Conservation (phyloP, 805 yeast genomes). For the Wickerhamomyces silvicola region DNA sequence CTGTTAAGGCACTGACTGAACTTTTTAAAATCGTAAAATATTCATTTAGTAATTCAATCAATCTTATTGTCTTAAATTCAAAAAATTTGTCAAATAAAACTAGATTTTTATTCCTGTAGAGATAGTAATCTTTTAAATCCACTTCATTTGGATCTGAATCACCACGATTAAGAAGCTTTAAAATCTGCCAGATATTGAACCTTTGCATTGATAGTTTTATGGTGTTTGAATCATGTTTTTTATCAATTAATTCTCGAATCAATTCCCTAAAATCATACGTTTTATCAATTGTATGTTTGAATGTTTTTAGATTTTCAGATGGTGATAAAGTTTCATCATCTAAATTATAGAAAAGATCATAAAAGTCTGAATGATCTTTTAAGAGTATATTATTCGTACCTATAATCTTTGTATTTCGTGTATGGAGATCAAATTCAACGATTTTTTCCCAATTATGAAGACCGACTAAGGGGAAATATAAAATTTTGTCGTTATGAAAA, state of each 20-base stretch:
- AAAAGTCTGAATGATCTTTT: conserved; percentile 43
- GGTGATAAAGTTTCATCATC: conserved; percentile 37
- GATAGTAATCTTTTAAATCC: conserved; percentile 25
- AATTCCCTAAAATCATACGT: conserved; percentile 17
- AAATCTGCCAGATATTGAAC: conserved; percentile 27
- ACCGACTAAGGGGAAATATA: conserved; percentile 54
- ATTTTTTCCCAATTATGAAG: conserved; percentile 46
- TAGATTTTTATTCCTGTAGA: conserved; percentile 25
- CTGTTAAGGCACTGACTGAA: too few species aligned
- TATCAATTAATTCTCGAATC: conserved; percentile 6
- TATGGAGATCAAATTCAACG: conserved; percentile 20
- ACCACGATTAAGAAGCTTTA: conserved; percentile 19
- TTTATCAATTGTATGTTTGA: conserved; percentile 14
- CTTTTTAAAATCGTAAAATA: conserved; percentile 6
- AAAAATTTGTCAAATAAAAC: conserved; percentile 28
- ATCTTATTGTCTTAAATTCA: conserved; percentile 18
- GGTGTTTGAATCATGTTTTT: conserved; percentile 24
- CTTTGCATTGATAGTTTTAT: conserved; percentile 22
- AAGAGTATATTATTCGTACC: conserved; percentile 68
- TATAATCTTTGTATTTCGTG: conserved; percentile 34
- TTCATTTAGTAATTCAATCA: conserved; percentile 15
- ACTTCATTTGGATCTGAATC: conserved; percentile 13
- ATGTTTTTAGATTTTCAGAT: conserved; percentile 6
- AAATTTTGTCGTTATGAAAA: conserved; percentile 34
- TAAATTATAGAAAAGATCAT: conserved; percentile 59